Conservation (phyloP, 441 rosid species). For the Gossypium aridum region DNA sequence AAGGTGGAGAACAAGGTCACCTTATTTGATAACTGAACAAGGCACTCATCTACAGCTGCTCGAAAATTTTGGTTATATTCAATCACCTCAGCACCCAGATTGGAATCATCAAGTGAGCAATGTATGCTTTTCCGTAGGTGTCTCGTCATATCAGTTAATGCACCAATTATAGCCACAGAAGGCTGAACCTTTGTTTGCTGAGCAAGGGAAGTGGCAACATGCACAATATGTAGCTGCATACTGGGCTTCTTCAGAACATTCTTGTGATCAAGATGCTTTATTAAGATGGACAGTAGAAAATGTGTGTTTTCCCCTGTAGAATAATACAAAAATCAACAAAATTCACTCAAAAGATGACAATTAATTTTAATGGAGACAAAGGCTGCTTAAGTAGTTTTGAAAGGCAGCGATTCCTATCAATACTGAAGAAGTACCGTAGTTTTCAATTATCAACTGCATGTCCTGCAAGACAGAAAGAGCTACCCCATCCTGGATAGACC, state of each 20-base stretch:
- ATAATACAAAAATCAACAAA: slow-evolving; percentile 9
- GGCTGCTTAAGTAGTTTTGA: slow-evolving; percentile 2
- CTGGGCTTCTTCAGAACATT: slow-evolving; percentile 49
- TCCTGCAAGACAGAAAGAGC: slow-evolving; percentile 50
- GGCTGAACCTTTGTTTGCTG: slow-evolving; percentile 47
- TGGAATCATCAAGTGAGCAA: slow-evolving; percentile 50
- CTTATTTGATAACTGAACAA: slow-evolving; percentile 71
- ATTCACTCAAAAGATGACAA: neutral
- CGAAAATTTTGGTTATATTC: slow-evolving; percentile 63
- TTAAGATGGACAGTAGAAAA: slow-evolving; percentile 43
- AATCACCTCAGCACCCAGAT: slow-evolving; percentile 53
- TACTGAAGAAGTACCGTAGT: slow-evolving; percentile 29
- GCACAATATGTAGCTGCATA: slow-evolving; percentile 49
- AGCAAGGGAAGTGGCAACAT: slow-evolving; percentile 46
- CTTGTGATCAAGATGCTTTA: slow-evolving; percentile 59
- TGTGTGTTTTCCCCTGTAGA: slow-evolving; percentile 46
- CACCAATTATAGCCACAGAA: slow-evolving; percentile 69
- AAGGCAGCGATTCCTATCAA: slow-evolving; percentile 4
- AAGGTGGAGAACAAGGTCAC: slow-evolving; percentile 23
- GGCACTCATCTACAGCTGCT: slow-evolving; percentile 77
- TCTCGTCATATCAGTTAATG: slow-evolving; percentile 74
- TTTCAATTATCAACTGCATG: slow-evolving; percentile 50
- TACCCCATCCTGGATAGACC: slow-evolving; percentile 54
- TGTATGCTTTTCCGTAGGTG: slow-evolving; percentile 75
- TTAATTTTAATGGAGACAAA: neutral